Conservation (phyloP, 176 grass and related monocot genomes). For the Zizania latifolia region DNA sequence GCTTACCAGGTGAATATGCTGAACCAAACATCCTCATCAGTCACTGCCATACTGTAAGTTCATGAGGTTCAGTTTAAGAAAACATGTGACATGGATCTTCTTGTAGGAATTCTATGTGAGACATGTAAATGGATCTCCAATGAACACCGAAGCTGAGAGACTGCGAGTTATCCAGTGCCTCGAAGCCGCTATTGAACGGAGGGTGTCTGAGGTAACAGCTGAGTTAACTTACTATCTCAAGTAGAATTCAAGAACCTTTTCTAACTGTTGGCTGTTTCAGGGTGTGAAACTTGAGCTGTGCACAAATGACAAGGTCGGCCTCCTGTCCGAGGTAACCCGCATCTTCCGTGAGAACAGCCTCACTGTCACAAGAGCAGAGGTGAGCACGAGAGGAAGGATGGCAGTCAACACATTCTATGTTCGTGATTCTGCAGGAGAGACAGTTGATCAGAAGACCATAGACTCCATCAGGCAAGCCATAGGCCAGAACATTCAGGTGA, state of each 20-base stretch:
- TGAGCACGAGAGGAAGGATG: conserved; percentile 54
- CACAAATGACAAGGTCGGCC: conserved; percentile 59
- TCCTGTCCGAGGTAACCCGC: conserved; percentile 73
- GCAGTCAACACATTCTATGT: conserved; percentile 80
- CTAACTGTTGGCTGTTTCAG: conserved; percentile 18
- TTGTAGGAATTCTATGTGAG: conserved; percentile 79
- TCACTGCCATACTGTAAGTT: background rate
- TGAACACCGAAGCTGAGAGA: conserved; percentile 65
- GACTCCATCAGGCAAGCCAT: conserved; percentile 66
- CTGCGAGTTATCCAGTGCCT: conserved; percentile 69
- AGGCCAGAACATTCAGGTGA: conserved; percentile 67
- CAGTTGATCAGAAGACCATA: conserved; percentile 65
- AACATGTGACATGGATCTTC: background rate
- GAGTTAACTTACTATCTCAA: too few relatives aligned
- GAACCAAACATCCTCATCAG: background rate
- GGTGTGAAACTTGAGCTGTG: conserved; percentile 78
- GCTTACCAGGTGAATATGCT: conserved; percentile 65
- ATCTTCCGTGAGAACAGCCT: conserved; percentile 85
- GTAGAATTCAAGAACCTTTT: background rate
- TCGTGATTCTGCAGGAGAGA: conserved; percentile 39
- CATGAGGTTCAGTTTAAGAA: conserved; percentile 15
- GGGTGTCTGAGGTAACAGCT: conserved; percentile 72
- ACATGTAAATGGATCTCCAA: conserved; percentile 62
- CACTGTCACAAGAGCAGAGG: conserved; percentile 69
- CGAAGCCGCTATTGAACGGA: conserved; percentile 71